These are phyloP conservation scores for Globisporangium barbulae DNA, from an alignment of 352 stramenopile genomes.

Conservation along the genomic window DNA sequence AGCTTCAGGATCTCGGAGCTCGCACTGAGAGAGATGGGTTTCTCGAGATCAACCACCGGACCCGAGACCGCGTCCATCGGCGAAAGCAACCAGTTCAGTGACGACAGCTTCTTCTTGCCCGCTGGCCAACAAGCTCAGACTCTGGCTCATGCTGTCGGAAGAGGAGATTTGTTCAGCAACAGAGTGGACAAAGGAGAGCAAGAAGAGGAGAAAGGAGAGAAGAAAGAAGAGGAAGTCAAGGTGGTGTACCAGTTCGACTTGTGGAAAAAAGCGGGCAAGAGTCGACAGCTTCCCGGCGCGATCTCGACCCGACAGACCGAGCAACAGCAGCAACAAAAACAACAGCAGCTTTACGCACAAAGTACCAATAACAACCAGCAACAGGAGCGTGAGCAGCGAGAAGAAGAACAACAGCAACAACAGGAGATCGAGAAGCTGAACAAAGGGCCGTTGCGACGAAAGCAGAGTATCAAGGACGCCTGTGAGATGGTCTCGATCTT, in stretches of 20 bases:
- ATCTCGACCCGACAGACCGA: constrained; percentile 31
- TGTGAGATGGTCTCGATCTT: constrained; percentile 36
- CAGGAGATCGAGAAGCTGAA: constrained; percentile 1
- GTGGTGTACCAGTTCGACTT: constrained; percentile 49
- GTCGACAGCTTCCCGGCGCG: constrained; percentile 37
- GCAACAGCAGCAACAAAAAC: not conserved
- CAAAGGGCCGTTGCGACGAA: constrained; percentile 7
- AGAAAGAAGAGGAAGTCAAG: constrained; percentile 24
- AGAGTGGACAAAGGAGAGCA: constrained; percentile 11
- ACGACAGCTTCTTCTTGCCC: not conserved
- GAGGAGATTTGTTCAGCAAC: not conserved
- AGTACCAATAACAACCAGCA: constrained; percentile 2
- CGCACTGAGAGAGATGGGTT: constrained; percentile 43
- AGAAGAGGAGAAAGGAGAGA: constrained; percentile 10
- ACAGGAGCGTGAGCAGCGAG: not conserved
- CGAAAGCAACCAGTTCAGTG: constrained; percentile 14
- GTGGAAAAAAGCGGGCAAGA: constrained; percentile 53
- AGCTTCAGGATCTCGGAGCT: constrained; percentile 63
- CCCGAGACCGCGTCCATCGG: constrained; percentile 19
- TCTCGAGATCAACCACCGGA: constrained; percentile 25
- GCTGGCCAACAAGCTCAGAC: not conserved
- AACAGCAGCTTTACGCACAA: not conserved
- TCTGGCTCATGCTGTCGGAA: not conserved
- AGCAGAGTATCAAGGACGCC: constrained; percentile 20
- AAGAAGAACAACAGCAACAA: not conserved